Conservation (phyloP, 148 eudicot species). For the Hydrangea macrophylla region DNA sequence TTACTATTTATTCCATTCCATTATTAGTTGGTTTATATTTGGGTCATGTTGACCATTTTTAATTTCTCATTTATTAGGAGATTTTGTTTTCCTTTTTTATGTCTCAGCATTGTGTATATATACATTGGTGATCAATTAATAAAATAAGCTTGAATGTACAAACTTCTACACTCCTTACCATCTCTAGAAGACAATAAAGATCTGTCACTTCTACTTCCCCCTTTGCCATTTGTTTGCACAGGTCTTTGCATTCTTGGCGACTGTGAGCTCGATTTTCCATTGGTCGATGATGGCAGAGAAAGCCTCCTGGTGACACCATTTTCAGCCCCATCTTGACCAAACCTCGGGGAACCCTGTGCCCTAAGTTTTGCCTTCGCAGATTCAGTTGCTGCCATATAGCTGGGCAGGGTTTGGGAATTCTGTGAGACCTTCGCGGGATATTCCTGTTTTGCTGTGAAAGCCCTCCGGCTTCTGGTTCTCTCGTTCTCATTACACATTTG, state of each 20-base stretch:
- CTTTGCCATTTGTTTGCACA: constrained; percentile 46
- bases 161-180: too few relatives aligned
- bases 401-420: constrained; percentile 52
- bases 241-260: constrained; percentile 56
- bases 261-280: constrained; percentile 42
- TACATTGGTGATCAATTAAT: too few relatives aligned
- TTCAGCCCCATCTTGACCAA: constrained; percentile 51
- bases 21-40: too few relatives aligned
- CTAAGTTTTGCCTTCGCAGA: constrained; percentile 76
- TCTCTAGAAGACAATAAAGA: constrained; percentile 53
- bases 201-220: constrained; percentile 34
- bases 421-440: constrained; percentile 47
- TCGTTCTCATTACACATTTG: constrained; percentile 36
- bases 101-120: too few relatives aligned
- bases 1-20: too few relatives aligned
- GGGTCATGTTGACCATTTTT: too few relatives aligned
- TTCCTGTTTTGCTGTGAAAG: constrained; percentile 56
- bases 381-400: constrained; percentile 71
- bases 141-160: too few relatives aligned
- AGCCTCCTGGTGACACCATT: constrained; percentile 45
- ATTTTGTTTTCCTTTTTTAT: too few relatives aligned
- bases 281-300: constrained; percentile 51
- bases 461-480: constrained; percentile 41
- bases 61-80: too few relatives aligned
- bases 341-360: constrained; percentile 47